Percentiles rank a stretch among this genome's conserved stretches.
Conservation (phyloP, 2,329 filamentous ascomycete genomes). For the Diaporthe capsici region DNA sequence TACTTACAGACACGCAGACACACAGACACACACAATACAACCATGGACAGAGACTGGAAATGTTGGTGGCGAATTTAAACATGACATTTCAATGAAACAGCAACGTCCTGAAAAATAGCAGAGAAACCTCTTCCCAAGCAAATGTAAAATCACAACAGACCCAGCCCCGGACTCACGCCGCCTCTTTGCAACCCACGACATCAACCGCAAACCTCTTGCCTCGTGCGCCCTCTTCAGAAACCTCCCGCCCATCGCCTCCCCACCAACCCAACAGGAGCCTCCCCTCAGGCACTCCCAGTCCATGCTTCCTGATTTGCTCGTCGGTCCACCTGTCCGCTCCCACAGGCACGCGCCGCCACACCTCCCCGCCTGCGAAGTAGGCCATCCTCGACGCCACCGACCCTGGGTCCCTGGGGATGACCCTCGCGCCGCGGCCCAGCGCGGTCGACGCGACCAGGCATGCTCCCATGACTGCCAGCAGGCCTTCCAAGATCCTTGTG, state of each 20-base stretch:
- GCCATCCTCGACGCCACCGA: background rate
- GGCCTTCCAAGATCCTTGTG: background rate
- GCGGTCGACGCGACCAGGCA: background rate
- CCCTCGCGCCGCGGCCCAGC: background rate
- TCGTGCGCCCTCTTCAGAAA: background rate
- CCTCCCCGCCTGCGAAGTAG: background rate
- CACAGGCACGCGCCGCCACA: background rate
- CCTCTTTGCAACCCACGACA: background rate
- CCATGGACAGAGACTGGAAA: too few species aligned
- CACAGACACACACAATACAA: too few species aligned
- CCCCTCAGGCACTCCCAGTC: background rate
- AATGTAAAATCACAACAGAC: background rate
- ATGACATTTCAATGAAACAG: too few species aligned
- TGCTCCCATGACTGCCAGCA: background rate
- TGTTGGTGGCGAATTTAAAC: too few species aligned
- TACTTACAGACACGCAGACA: too few species aligned
- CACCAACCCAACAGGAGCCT: background rate
- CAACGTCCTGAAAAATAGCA: too few species aligned
- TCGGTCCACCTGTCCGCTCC: background rate
- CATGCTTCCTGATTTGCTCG: background rate
- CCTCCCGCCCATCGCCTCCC: background rate
- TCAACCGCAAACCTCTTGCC: background rate
- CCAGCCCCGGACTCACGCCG: background rate
- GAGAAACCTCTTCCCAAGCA: too few species aligned
- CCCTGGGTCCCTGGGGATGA: background rate